Percentiles rank a stretch among this genome's conserved stretches.
These are phyloP conservation scores for Sanghuangporus baumii DNA, from an alignment of 1,284 basidiomycete species.

Conservation along the genomic window DNA sequence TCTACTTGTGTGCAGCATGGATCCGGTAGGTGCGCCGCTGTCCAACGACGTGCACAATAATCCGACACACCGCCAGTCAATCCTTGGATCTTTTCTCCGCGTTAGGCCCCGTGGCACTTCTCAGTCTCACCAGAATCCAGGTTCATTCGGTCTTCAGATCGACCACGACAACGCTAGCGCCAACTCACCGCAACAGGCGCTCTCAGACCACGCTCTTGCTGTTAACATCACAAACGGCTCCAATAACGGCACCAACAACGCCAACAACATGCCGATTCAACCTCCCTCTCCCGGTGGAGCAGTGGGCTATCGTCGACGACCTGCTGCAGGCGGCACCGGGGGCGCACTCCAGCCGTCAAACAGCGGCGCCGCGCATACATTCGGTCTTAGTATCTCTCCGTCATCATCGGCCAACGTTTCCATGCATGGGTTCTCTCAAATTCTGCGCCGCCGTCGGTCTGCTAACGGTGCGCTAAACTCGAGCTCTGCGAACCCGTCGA, in stretches of 20 bases:
- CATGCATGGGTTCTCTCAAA: slow-evolving; percentile 14
- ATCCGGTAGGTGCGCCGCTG: slow-evolving; percentile 9
- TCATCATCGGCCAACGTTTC: neutral
- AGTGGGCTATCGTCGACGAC: slow-evolving; percentile 14
- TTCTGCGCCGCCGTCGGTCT: slow-evolving; percentile 21
- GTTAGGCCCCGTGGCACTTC: slow-evolving; percentile 34
- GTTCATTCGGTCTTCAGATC: slow-evolving; percentile 6
- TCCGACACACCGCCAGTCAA: slow-evolving; percentile 29
- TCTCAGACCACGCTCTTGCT: neutral
- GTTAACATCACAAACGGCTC: neutral
- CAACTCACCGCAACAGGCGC: neutral
- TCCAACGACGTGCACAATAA: slow-evolving; percentile 12
- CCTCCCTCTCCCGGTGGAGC: slow-evolving; percentile 5
- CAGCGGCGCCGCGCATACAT: slow-evolving; percentile 3
- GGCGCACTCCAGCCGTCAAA: neutral
- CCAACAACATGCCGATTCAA: slow-evolving; percentile 5
- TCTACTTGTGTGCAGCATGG: slow-evolving; percentile 9
- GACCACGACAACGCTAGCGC: neutral
- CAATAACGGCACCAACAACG: neutral
- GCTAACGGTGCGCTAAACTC: slow-evolving; percentile 18
- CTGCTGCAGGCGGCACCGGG: slow-evolving; percentile 4
- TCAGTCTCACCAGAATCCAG: slow-evolving; percentile 28
- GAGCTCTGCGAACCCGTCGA: neutral
- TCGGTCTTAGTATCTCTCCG: slow-evolving; percentile 4
- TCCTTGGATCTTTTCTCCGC: slow-evolving; percentile 35